Percentiles rank a stretch among this genome's conserved stretches.
phyloP scores from a whole-genome alignment of 2,329 filamentous ascomycete species.

The Penicillium capsulatum region DNA sequence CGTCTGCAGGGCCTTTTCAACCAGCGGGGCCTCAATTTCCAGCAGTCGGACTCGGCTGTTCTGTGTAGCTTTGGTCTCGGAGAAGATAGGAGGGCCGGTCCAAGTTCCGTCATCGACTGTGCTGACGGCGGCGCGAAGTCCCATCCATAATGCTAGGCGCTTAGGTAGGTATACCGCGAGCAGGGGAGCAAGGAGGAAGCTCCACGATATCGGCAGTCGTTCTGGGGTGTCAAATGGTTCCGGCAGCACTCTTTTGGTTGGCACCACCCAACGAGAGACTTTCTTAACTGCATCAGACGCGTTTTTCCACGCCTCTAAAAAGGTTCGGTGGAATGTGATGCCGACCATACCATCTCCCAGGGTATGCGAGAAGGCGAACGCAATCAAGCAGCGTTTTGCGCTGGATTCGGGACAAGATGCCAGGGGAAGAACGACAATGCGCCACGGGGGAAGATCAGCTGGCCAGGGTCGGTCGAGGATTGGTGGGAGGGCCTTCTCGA shows the following conservation, averaged over 20 bases:
- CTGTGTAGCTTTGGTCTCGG: conserved; percentile 17
- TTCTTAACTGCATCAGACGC: background rate
- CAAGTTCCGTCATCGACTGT: conserved; percentile 32
- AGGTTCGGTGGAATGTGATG: conserved; percentile 41
- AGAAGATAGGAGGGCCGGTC: conserved; percentile 28
- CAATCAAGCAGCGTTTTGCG: conserved; percentile 30
- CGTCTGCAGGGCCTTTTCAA: conserved; percentile 26
- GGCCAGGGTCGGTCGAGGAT: conserved; percentile 36
- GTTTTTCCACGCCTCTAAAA: conserved; percentile 27
- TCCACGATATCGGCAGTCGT: conserved; percentile 44
- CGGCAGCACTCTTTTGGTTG: conserved; percentile 23
- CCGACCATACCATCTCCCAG: conserved; percentile 45
- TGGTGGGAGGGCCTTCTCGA: conserved; percentile 22
- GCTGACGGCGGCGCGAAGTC: conserved; percentile 28
- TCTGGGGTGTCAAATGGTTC: conserved; percentile 39
- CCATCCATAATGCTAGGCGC: conserved; percentile 31
- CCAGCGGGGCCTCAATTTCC: conserved; percentile 25
- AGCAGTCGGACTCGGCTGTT: conserved; percentile 33
- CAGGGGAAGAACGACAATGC: conserved; percentile 38
- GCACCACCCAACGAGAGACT: conserved; percentile 11
- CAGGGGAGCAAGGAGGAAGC: conserved; percentile 42
- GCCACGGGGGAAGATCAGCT: conserved; percentile 40
- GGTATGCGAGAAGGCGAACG: conserved; percentile 44
- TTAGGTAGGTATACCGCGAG: conserved; percentile 38
- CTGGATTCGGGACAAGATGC: background rate